phyloP scores from a whole-genome alignment of 2,329 filamentous ascomycete genomes.

The Zasmidium citrigriseum region DNA sequence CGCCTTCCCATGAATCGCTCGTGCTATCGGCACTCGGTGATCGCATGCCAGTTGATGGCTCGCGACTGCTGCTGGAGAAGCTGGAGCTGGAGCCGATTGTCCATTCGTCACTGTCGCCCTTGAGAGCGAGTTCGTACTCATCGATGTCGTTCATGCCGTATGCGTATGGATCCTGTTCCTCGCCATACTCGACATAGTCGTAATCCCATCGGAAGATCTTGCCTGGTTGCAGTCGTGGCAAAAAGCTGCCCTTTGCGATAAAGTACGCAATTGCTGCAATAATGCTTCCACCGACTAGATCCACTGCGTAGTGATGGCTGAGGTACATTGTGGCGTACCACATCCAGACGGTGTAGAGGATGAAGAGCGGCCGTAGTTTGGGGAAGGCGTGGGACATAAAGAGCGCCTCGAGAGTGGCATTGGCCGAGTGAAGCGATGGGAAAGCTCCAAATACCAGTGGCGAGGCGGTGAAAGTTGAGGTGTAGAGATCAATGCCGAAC shows the following conservation, averaged over 20 bases:
- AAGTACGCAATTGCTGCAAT: conserved; percentile 68
- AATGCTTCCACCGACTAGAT: conserved; percentile 83
- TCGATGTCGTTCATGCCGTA: conserved; percentile 58
- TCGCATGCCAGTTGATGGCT: conserved; percentile 52
- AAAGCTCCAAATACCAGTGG: conserved; percentile 94
- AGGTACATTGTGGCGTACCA: conserved; percentile 99
- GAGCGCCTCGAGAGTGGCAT: conserved; percentile 83
- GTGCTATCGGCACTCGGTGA: conserved; percentile 59
- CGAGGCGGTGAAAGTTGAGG: conserved; percentile 84
- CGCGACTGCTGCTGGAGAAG: conserved; percentile 66
- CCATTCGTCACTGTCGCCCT: conserved; percentile 80
- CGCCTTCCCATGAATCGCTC: conserved; percentile 58
- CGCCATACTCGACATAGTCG: conserved; percentile 85
- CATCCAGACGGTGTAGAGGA: conserved; percentile 85
- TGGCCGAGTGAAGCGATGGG: conserved; percentile 87
- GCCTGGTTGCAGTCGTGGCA: conserved; percentile 79
- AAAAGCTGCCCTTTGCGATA: conserved; percentile 74
- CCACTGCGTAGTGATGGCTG: conserved; percentile 94
- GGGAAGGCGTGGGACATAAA: conserved; percentile 95
- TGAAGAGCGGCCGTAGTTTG: conserved; percentile 74
- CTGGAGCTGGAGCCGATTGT: conserved; percentile 81
- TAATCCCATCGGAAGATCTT: conserved; percentile 94
- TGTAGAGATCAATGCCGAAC: conserved; percentile 91
- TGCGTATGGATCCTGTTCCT: conserved; percentile 52
- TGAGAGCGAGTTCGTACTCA: conserved; percentile 52